These are phyloP conservation scores for Dillenia turbinata DNA, from an alignment of 164 flowering plant genomes.

Conservation along the genomic window DNA sequence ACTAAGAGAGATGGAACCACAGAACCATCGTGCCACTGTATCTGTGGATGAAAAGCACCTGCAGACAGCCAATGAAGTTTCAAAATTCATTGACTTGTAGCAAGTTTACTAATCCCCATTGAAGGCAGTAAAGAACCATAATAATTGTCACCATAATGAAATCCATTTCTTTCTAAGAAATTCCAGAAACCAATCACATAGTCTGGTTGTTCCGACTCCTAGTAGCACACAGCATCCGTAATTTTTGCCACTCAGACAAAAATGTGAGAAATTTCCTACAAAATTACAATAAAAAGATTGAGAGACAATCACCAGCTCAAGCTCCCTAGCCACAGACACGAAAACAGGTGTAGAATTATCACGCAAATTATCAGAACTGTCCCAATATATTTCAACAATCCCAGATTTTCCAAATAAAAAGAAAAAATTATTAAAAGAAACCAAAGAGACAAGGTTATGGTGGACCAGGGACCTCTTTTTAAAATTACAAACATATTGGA, in stretches of 20 bases:
- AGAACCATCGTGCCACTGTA: constrained; percentile 53
- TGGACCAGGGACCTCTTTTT: too few relatives aligned
- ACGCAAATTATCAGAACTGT: too few relatives aligned
- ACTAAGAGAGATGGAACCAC: constrained; percentile 30
- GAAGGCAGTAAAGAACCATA: constrained; percentile 69
- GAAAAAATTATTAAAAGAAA: too few relatives aligned
- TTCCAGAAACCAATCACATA: constrained; percentile 52
- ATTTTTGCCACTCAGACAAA: constrained; percentile 48
- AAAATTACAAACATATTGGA: too few relatives aligned
- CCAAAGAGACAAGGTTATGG: too few relatives aligned
- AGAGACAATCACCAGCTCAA: background rate
- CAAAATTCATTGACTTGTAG: too few relatives aligned
- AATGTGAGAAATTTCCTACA: constrained; percentile 55
- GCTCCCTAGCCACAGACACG: too few relatives aligned
- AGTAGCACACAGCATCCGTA: constrained; percentile 52
- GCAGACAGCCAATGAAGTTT: background rate
- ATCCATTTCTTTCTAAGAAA: constrained; percentile 83
- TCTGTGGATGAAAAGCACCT: constrained; percentile 75
- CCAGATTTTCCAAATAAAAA: too few relatives aligned
- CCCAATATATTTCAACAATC: too few relatives aligned
- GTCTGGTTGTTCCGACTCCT: constrained; percentile 53
- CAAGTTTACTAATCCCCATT: too few relatives aligned
- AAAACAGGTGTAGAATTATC: too few relatives aligned
- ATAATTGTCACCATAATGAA: constrained; percentile 41
- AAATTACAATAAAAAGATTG: constrained; percentile 4